These are phyloP conservation scores for Verticillium nubilum DNA, from an alignment of 2,329 filamentous ascomycete genomes.

Conservation along the genomic window DNA sequence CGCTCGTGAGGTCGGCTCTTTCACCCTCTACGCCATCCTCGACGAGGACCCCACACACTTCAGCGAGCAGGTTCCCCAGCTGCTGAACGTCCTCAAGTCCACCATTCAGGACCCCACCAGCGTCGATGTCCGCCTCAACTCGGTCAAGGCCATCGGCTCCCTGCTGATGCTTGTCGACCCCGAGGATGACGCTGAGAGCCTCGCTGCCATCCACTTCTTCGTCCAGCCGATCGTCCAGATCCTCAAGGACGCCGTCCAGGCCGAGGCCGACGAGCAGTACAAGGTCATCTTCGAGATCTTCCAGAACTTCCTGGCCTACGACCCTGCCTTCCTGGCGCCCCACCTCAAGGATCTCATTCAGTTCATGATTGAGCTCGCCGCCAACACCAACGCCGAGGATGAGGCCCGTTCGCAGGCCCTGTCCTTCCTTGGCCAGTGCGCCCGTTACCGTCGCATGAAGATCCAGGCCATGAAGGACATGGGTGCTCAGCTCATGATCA, in stretches of 20 bases:
- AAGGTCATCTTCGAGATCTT: slow-evolving; percentile 95
- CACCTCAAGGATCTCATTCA: slow-evolving; percentile 87
- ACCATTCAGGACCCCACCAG: slow-evolving; percentile 90
- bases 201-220: slow-evolving; percentile 71
- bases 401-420: slow-evolving; percentile 87
- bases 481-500: slow-evolving; percentile 80
- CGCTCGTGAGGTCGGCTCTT: slow-evolving; percentile 86
- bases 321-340: slow-evolving; percentile 73
- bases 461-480: slow-evolving; percentile 82
- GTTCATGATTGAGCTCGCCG: slow-evolving; percentile 87
- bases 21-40: slow-evolving; percentile 86
- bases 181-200: slow-evolving; percentile 71
- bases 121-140: slow-evolving; percentile 89
- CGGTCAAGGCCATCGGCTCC: slow-evolving; percentile 82
- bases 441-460: slow-evolving; percentile 91
- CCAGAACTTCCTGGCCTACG: slow-evolving; percentile 88
- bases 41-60: slow-evolving; percentile 85
- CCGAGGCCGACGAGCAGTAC: slow-evolving; percentile 77
- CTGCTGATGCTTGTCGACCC: slow-evolving; percentile 83
- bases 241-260: slow-evolving; percentile 76
- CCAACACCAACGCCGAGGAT: slow-evolving; percentile 71
- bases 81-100: slow-evolving; percentile 78
- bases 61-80: slow-evolving; percentile 69
- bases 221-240: slow-evolving; percentile 87
- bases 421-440: slow-evolving; percentile 87